Evolutionary conservation across 2,329 filamentous ascomycete genomes (phyloP).

Genomic region (Fusarium algeriense): DNA sequence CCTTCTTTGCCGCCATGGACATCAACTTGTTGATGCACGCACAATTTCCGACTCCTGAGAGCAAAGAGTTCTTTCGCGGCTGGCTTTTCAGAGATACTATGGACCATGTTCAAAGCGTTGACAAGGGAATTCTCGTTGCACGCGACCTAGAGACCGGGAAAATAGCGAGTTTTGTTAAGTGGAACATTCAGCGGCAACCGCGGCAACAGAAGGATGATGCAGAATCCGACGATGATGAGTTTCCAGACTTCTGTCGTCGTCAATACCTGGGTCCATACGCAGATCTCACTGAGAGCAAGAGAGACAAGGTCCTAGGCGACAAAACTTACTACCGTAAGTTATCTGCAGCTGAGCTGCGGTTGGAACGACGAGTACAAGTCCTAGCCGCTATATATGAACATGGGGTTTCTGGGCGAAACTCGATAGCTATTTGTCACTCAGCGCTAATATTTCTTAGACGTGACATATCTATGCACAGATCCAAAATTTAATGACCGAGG

Average conservation of each 20-base stretch:
- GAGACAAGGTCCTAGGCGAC: slow-evolving; percentile 48
- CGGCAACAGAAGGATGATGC: slow-evolving; percentile 31
- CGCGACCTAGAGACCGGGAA: slow-evolving; percentile 46
- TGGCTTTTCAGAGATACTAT: slow-evolving; percentile 51
- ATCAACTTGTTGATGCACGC: slow-evolving; percentile 55
- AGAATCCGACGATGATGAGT: slow-evolving; percentile 42
- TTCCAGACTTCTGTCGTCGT: slow-evolving; percentile 48
- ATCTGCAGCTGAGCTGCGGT: background rate
- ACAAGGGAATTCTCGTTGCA: slow-evolving; percentile 52
- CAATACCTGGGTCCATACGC: slow-evolving; percentile 53
- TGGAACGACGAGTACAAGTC: background rate
- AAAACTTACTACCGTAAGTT: slow-evolving; percentile 55
- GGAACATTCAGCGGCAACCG: slow-evolving; percentile 48
- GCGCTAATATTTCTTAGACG: slow-evolving; percentile 47
- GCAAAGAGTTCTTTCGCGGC: slow-evolving; percentile 46
- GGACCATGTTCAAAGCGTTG: slow-evolving; percentile 44
- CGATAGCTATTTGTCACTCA: background rate
- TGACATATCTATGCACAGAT: slow-evolving; percentile 57
- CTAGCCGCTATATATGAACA: slow-evolving; percentile 1
- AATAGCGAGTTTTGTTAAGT: slow-evolving; percentile 54
- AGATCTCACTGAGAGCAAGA: slow-evolving; percentile 49
- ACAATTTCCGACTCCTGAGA: slow-evolving; percentile 54
- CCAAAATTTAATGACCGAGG: slow-evolving; percentile 52
- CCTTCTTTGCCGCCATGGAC: slow-evolving; percentile 57
- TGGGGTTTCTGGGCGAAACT: background rate